Percentiles rank a stretch among this genome's conserved stretches.
Evolutionary conservation across 345 rosid genomes (phyloP).

Genomic region (Heritiera fomes): DNA sequence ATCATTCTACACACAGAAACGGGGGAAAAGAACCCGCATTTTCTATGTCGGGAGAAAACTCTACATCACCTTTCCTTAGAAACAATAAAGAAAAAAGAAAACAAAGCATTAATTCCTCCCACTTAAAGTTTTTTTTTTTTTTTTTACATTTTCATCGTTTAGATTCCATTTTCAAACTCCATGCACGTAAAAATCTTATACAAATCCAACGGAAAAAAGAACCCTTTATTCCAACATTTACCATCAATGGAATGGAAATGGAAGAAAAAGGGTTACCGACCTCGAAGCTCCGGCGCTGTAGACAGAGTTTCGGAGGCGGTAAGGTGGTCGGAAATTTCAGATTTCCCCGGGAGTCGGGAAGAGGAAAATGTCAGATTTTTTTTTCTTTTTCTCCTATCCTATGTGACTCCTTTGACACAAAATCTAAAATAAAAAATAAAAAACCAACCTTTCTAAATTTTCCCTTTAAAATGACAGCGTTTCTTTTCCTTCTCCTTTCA

Average conservation of each 20-base stretch:
- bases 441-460: not conserved
- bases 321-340: conserved; percentile 14
- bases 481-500: not conserved
- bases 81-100: not conserved
- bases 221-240: not conserved
- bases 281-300: conserved; percentile 10
- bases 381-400: not conserved
- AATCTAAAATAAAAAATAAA: not conserved
- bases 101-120: not conserved
- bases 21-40: not conserved
- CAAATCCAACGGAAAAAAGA: not conserved
- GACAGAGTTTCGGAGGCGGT: conserved; percentile 10
- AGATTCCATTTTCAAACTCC: not conserved
- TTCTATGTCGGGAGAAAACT: not conserved
- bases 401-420: not conserved
- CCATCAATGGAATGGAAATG: not conserved
- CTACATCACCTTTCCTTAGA: not conserved
- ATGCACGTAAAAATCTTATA: conserved; percentile 6
- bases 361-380: not conserved
- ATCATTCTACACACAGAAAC: not conserved
- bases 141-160: not conserved
- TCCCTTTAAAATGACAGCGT: not conserved
- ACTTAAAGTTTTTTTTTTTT: not conserved
- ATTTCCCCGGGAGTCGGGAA: not conserved
- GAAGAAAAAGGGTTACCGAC: not conserved